Evolutionary conservation across 768 basidiomycete species (phyloP).

Genomic region (Suillus tomentosus): DNA sequence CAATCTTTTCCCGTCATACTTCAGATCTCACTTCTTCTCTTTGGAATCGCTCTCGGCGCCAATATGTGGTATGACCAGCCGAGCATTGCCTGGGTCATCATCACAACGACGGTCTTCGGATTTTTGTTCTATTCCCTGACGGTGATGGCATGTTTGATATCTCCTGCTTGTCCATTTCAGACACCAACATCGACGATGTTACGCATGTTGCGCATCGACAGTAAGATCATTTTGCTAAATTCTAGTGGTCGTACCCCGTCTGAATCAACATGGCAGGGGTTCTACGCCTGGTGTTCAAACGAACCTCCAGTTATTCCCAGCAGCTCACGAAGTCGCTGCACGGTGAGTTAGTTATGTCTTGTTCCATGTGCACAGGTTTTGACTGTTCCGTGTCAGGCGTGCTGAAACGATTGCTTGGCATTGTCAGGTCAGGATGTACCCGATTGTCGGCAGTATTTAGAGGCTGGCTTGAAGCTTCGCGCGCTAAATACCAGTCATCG

Average conservation of each 20-base stretch:
- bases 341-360: background rate
- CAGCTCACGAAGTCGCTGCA: background rate
- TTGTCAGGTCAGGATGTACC: background rate
- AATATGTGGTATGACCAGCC: background rate
- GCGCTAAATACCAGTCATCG: too few species aligned
- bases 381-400: background rate
- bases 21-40: slow-evolving; percentile 17
- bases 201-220: background rate
- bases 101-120: background rate
- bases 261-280: background rate
- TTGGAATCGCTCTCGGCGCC: slow-evolving; percentile 14
- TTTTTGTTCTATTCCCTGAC: slow-evolving; percentile 5
- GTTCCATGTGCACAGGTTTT: background rate
- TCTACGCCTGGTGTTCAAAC: background rate
- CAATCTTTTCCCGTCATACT: slow-evolving; percentile 14
- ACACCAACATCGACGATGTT: slow-evolving; percentile 5
- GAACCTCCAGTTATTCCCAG: background rate
- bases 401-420: background rate
- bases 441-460: background rate
- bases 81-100: slow-evolving; percentile 6
- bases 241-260: background rate
- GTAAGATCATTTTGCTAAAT: background rate
- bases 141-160: slow-evolving; percentile 6
- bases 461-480: background rate
- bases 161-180: slow-evolving; percentile 6